Evolutionary conservation across 192 early-diverging fungal genomes (phyloP).

Genomic region (Rhizoclosmatium globosum): DNA sequence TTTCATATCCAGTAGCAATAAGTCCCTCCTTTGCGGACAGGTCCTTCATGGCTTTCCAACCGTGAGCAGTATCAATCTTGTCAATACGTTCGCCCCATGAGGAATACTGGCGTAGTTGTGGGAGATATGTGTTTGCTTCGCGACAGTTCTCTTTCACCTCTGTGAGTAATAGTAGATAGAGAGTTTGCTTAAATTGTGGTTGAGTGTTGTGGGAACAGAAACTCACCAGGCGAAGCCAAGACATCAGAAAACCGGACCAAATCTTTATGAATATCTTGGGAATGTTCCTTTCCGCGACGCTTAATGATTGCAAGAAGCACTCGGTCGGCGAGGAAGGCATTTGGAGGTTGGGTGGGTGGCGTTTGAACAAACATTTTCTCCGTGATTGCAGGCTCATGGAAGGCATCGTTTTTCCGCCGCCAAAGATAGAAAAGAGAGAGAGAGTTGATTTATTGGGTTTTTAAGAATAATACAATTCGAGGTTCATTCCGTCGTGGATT

Average conservation of each 20-base stretch:
- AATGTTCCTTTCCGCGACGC: not conserved
- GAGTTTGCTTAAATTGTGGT: no score
- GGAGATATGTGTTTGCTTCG: constrained; percentile 68
- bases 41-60: constrained; percentile 71
- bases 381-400: not conserved
- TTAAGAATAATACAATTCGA: constrained; percentile 72
- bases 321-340: constrained; percentile 20
- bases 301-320: not conserved
- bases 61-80: constrained; percentile 62
- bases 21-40: constrained; percentile 71
- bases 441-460: not conserved
- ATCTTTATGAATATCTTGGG: not conserved
- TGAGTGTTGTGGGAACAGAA: no score
- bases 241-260: not conserved
- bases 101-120: constrained; percentile 74
- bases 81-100: constrained; percentile 73
- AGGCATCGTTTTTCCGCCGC: no score
- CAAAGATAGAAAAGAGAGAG: no score
- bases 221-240: constrained; percentile 1
- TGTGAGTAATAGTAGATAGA: no score
- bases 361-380: not conserved
- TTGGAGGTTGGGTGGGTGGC: not conserved
- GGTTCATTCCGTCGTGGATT: constrained; percentile 87
- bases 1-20: constrained; percentile 71
- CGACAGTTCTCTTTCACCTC: constrained; percentile 58